Evolutionary conservation across 2,329 filamentous ascomycete species (phyloP).

Genomic region (Acephala macrosclerotiorum): DNA sequence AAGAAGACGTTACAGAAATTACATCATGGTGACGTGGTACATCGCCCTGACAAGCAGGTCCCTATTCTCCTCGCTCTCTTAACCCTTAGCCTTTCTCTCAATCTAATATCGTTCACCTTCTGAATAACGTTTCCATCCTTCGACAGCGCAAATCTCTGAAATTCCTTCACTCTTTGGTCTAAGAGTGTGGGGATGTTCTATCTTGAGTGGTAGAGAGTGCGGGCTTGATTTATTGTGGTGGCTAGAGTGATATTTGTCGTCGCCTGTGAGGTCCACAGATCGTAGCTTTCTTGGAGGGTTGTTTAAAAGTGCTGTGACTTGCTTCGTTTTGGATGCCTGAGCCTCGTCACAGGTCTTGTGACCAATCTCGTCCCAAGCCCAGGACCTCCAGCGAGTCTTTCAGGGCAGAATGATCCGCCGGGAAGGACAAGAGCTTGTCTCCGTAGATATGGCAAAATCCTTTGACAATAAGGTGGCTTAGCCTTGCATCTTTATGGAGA

Average conservation of each 20-base stretch:
- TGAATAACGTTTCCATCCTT: constrained; percentile 26
- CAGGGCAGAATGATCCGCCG: constrained; percentile 14
- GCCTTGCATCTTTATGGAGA: constrained; percentile 10
- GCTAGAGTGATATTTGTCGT: background rate
- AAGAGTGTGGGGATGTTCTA: constrained; percentile 21
- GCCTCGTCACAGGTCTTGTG: background rate
- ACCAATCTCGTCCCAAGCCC: background rate
- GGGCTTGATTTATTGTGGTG: constrained; percentile 10
- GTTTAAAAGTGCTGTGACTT: background rate
- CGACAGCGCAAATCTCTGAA: constrained; percentile 1
- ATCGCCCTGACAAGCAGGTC: background rate
- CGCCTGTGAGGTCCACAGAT: constrained; percentile 26
- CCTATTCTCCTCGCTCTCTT: background rate
- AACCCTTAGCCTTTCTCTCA: constrained; percentile 11
- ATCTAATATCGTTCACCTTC: constrained; percentile 19
- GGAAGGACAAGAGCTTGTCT: constrained; percentile 11
- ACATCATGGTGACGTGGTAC: background rate
- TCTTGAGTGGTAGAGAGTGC: constrained; percentile 25
- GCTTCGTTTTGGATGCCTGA: no score
- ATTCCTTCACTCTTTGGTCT: constrained; percentile 12
- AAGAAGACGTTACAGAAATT: background rate
- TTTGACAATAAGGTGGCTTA: constrained; percentile 19
- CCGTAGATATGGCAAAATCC: constrained; percentile 7
- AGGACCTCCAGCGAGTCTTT: constrained; percentile 15
- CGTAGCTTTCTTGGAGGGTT: constrained; percentile 2